Conservation (phyloP, 129 eudicot genomes). For the Arctium minus region DNA sequence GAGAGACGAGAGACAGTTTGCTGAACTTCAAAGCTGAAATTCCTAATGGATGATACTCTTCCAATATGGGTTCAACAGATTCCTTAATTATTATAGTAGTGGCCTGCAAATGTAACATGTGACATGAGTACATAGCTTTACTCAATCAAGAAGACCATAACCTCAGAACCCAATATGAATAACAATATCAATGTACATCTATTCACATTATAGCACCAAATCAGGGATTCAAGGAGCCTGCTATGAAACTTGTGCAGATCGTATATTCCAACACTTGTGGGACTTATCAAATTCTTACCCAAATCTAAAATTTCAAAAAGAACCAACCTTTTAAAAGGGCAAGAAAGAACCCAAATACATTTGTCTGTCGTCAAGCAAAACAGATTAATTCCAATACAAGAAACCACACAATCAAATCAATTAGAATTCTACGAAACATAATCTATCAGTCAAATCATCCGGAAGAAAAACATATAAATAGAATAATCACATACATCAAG, state of each 20-base stretch:
- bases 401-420: slow-evolving; percentile 3
- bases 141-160: background rate
- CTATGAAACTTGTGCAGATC: background rate
- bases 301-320: background rate
- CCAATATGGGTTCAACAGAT: slow-evolving; percentile 86
- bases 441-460: background rate
- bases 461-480: background rate
- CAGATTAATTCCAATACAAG: slow-evolving; percentile 8
- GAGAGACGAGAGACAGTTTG: slow-evolving; percentile 80
- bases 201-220: background rate
- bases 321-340: background rate
- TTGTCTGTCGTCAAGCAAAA: slow-evolving; percentile 10
- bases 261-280: background rate
- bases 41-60: slow-evolving; percentile 93
- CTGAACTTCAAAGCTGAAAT: slow-evolving; percentile 88
- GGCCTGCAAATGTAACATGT: slow-evolving; percentile 55
- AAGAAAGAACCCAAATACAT: background rate
- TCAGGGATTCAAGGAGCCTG: too few species aligned
- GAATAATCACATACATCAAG: slow-evolving; percentile 10
- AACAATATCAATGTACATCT: background rate
- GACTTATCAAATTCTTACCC: background rate
- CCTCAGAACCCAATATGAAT: background rate
- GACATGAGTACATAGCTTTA: background rate
- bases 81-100: slow-evolving; percentile 75
- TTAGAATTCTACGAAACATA: background rate